Evolutionary conservation across 1,284 basidiomycete genomes (phyloP), one percentile per base, ranked within the genome.

Genomic region (Sphaerobolus stellatus): DNA sequence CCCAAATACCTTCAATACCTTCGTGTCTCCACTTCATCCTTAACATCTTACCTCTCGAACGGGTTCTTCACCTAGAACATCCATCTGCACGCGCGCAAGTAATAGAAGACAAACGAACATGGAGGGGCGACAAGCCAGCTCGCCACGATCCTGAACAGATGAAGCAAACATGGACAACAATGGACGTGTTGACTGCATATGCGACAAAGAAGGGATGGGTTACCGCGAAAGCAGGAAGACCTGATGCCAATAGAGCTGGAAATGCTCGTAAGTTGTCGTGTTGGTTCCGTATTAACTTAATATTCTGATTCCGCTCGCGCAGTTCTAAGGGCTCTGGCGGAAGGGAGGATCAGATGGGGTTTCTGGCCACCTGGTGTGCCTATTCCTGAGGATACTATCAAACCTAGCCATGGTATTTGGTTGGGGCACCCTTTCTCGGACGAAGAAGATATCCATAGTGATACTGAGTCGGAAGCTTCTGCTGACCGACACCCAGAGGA

Each of bases 141-240:
- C 59, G 33, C 38, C 46, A 58, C 18, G 56, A 52, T 24, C 25
- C n/a, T 49, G 13, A 20, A 29, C n/a, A 30, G 30, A 22, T 14
- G 48, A 28, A 27, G 22, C n/a, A 40, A 38, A 22, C 62, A 66
- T 94, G 91, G 91, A 92, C 90, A 1, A 84, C 89, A 8, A 88
- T 90, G 70, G 87, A 90, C 61, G 77, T 97, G 40, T 77, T 96
- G 58, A 84, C 81, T 8, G 84, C 85, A 2, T 89, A 89, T 66
- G 92, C 94, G 0, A 68, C 81, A 48, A 75, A 81, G 60, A 90
- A 90, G 64, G 86, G 87, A 13, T 94, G 85, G 83, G 74, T 94
- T 34, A 97, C 94, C 41, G 94, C 94, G 9, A 90, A 93, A 68
- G 88, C 90, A 16, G 93, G 92, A 5, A 71, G 94, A 55, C 88